Evolutionary conservation across 768 basidiomycete genomes (phyloP), one percentile per base, ranked within the genome.

Genomic region (Lentinula sp.): DNA sequence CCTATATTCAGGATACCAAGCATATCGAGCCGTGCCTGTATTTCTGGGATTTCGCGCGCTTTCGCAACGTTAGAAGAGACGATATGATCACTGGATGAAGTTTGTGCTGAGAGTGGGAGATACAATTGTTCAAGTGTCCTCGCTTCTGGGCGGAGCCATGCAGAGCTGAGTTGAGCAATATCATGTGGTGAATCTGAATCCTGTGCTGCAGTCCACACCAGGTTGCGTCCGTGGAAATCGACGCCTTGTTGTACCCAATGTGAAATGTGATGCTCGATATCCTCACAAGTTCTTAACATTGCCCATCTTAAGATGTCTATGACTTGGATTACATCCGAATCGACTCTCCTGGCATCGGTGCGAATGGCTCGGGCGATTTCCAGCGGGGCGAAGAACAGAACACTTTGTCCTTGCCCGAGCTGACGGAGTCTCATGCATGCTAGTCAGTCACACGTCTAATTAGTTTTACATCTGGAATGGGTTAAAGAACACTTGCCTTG

Each of bases 341-440:
- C 45, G 3, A 1, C 40, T 42, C 69, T 72, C 16, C 31, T 32
- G 28, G 62, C 61, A 5, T 70, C 60, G 4, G 61, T 48, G 16
- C 74, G 74, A 56, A 83, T 78, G 1, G 62, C 57, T 13, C 64
- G 63, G 57, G 77, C 74, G 5, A 81, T 70, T 54, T 80, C 80
- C 0, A 67, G 65, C 8, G 81, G 74, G 9, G 77, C 80, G 48
- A 79, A 78, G 64, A 82, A 81, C 60, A 77, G 67, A n/a, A 82
- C 65, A 1, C 79, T 77, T 57, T 83, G 81, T 0, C 76, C 77
- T 10, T 69, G 65, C 11, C 81, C 82, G 1, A 83, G 71, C 64
- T 75, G 73, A 1, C 82, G 74, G 80, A 83, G 80, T 11, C 81
- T 72, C 81, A 83, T 83, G 57, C 81, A 82, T 2, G 80, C 80